Evolutionary conservation across 495 filamentous ascomycete genomes (phyloP).

Genomic region (Aspergillus sparsus): DNA sequence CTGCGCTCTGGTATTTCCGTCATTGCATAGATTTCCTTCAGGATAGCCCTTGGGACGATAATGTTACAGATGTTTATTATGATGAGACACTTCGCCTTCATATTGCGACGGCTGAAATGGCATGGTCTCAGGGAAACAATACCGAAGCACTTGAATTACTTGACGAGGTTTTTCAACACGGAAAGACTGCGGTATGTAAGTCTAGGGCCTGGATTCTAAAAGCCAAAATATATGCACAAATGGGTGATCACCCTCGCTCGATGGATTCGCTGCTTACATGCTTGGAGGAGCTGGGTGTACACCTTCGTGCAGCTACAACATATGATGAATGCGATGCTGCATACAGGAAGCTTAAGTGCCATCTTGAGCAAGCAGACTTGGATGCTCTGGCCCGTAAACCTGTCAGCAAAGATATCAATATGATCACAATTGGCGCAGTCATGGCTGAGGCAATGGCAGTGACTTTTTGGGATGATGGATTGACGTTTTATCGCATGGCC

Average conservation of each 20-base stretch:
- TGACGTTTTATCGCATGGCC: slow-evolving; percentile 75
- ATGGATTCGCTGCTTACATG: slow-evolving; percentile 68
- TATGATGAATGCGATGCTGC: slow-evolving; percentile 74
- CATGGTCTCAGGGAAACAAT: slow-evolving; percentile 71
- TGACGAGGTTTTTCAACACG: slow-evolving; percentile 62
- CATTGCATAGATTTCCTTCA: slow-evolving; percentile 77
- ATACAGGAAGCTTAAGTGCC: slow-evolving; percentile 61
- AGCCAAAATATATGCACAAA: slow-evolving; percentile 71
- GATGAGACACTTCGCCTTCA: slow-evolving; percentile 79
- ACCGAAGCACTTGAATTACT: slow-evolving; percentile 64
- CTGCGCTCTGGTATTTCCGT: slow-evolving; percentile 75
- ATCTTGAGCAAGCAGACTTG: slow-evolving; percentile 60
- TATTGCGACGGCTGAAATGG: slow-evolving; percentile 76
- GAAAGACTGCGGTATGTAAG: slow-evolving; percentile 69
- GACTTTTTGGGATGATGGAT: slow-evolving; percentile 78
- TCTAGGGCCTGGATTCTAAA: slow-evolving; percentile 76
- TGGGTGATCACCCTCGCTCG: slow-evolving; percentile 66
- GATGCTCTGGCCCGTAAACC: slow-evolving; percentile 55
- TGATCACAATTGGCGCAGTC: slow-evolving; percentile 70
- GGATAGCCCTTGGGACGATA: slow-evolving; percentile 72
- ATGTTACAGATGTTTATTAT: slow-evolving; percentile 70
- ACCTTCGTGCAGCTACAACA: slow-evolving; percentile 62
- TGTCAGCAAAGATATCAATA: slow-evolving; percentile 50
- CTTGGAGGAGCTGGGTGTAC: slow-evolving; percentile 64
- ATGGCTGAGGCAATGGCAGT: slow-evolving; percentile 75